phyloP scores from a whole-genome alignment of 1,284 basidiomycete species.

The Ganoderma lingzhi region DNA sequence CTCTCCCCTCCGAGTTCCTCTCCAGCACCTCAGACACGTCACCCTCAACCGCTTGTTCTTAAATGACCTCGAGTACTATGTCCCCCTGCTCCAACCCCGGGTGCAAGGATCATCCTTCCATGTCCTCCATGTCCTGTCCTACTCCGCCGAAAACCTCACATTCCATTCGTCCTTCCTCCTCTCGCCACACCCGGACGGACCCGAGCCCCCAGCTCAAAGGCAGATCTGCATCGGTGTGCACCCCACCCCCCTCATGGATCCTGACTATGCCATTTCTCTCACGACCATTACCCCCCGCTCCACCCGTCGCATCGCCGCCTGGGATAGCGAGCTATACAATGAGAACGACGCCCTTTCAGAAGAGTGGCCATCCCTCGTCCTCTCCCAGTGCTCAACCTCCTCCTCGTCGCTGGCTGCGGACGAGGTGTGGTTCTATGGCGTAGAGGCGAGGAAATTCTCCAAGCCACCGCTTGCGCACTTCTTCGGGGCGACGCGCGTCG shows the following conservation, averaged over 20 bases:
- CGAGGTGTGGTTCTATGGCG: slow-evolving; percentile 10
- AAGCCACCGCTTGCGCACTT: background rate
- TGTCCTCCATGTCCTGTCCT: slow-evolving; percentile 9
- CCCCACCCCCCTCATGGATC: background rate
- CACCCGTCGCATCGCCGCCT: slow-evolving; percentile 9
- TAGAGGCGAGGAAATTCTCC: background rate
- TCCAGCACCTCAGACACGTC: background rate
- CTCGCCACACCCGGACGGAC: background rate
- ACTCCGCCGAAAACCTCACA: background rate
- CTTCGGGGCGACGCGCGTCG: background rate
- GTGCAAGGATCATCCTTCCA: background rate
- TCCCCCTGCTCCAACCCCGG: slow-evolving; percentile 7
- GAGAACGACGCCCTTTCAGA: background rate
- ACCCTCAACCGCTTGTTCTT: slow-evolving; percentile 1
- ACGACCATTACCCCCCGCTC: background rate
- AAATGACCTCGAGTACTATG: background rate
- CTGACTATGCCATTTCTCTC: slow-evolving; percentile 3
- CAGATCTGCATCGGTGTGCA: slow-evolving; percentile 10
- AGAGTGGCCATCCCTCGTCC: background rate
- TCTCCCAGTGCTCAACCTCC: background rate
- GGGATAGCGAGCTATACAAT: background rate
- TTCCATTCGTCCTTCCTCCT: background rate
- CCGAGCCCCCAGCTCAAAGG: background rate
- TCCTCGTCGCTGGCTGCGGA: background rate
- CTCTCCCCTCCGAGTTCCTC: background rate